Conservation (phyloP, 2,329 filamentous ascomycete genomes). For the Beauveria rudraprayagi region DNA sequence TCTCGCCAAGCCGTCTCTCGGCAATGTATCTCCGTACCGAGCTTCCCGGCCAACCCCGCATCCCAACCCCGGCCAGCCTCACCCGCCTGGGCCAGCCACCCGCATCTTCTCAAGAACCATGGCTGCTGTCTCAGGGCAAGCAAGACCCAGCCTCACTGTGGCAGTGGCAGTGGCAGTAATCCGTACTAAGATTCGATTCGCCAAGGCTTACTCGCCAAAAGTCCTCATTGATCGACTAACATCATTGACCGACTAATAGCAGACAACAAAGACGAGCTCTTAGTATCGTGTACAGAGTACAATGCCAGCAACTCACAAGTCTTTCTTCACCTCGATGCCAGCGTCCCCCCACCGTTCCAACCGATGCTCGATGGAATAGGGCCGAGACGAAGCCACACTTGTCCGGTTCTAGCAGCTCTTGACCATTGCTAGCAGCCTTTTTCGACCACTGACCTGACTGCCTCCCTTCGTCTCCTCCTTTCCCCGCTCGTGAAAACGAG, state of each 20-base stretch:
- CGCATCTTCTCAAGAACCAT: not conserved
- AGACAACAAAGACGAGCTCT: not conserved
- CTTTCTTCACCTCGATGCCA: not conserved
- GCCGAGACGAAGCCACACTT: slow-evolving; percentile 7
- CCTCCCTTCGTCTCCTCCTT: not conserved
- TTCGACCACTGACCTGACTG: too few relatives aligned
- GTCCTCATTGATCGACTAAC: too few relatives aligned
- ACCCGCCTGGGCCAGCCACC: not conserved
- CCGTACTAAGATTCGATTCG: too few relatives aligned
- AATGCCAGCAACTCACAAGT: not conserved
- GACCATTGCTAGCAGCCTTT: not conserved
- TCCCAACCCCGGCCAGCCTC: not conserved
- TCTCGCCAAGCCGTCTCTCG: not conserved
- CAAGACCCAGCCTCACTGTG: not conserved
- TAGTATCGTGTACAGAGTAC: too few relatives aligned
- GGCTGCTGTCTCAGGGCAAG: not conserved
- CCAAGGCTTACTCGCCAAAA: too few relatives aligned
- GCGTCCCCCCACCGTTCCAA: not conserved
- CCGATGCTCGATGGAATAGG: not conserved
- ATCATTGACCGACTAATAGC: not conserved
- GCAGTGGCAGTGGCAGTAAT: not conserved
- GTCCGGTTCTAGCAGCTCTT: not conserved
- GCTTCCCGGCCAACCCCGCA: not conserved
- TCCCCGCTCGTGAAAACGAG: not conserved
- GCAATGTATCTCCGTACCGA: not conserved